phyloP scores from a whole-genome alignment of 1,284 basidiomycete species.

The Rhodotorula sp. region DNA sequence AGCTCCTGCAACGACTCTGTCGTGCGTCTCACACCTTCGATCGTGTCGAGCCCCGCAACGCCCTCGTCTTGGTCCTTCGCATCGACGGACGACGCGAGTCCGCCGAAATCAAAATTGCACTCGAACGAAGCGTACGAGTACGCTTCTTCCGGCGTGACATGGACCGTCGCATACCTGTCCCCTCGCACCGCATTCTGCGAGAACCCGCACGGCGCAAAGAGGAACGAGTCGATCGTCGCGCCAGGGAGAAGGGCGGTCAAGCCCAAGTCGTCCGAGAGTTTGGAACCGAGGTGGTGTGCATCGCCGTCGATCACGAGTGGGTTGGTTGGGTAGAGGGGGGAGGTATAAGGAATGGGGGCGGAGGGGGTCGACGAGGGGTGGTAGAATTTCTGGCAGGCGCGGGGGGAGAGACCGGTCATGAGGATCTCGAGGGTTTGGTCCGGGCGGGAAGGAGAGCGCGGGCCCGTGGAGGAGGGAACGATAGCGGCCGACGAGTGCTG shows the following conservation, averaged over 20 bases:
- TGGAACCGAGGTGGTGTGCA: slow-evolving; percentile 63
- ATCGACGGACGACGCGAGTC: not conserved
- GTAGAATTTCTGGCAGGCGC: slow-evolving; percentile 75
- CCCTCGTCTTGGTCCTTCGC: slow-evolving; percentile 1
- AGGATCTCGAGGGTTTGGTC: slow-evolving; percentile 98
- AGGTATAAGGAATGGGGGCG: slow-evolving; percentile 22
- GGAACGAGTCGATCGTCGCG: slow-evolving; percentile 86
- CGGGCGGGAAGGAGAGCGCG: slow-evolving; percentile 40
- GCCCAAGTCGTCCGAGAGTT: slow-evolving; percentile 71
- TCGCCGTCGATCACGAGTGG: slow-evolving; percentile 41
- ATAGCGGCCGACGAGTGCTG: slow-evolving; percentile 8
- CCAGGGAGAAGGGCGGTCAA: slow-evolving; percentile 79
- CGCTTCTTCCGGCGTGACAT: slow-evolving; percentile 95
- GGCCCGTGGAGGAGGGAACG: slow-evolving; percentile 36
- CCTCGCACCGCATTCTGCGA: slow-evolving; percentile 86
- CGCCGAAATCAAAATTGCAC: slow-evolving; percentile 82
- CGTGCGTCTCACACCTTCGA: slow-evolving; percentile 1
- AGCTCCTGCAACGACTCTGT: slow-evolving; percentile 50
- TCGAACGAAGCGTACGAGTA: slow-evolving; percentile 99
- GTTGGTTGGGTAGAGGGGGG: slow-evolving; percentile 33
- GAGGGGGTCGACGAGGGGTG: slow-evolving; percentile 52
- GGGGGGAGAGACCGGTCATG: slow-evolving; percentile 87
- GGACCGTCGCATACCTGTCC: slow-evolving; percentile 96
- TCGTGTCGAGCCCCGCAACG: slow-evolving; percentile 42
- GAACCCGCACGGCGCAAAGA: slow-evolving; percentile 95